Evolutionary conservation across 2,329 filamentous ascomycete species (phyloP), one percentile per base, ranked within the genome.

Genomic region (Berkeleyomyces basicola): DNA sequence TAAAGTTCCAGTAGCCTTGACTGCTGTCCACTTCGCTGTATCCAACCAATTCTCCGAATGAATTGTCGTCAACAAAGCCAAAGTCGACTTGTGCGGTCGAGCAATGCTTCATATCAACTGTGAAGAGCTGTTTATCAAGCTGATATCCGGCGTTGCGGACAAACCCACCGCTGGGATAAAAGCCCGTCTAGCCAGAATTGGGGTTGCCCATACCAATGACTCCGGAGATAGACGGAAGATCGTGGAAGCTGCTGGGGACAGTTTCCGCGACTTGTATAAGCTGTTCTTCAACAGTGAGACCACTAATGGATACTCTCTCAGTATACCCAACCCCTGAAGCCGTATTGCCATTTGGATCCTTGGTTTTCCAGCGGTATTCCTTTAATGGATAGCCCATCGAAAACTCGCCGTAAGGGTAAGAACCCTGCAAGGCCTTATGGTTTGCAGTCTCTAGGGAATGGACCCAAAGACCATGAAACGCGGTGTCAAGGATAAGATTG

Each of bases 41-140:
- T 70, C 83, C 88, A 23, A 77, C 72, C 68, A 77, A 68, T 40
- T 86, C 87, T 1, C 71, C 76, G 71, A 86, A 87, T 68, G 87
- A 83, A 63, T 74, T 74, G 1, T 69, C 70, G 70, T 91, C 85
- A 68, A 91, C 83, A 67, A 72, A 78, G 65, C 88, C 88, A 68
- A 91, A 91, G 69, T 89, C 84, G 73, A 89, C 91, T 39, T 80
- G 78, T 53, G 87, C 87, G 2, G 77, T 74, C 14, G 76, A 75
- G 64, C 78, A 76, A 66, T 80, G 78, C 69, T 81, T 81, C 55
- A 92, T 76, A 65, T 86, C 79, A 33, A 84, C 86, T 0, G 86
- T 88, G 73, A 91, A 87, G 3, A 59, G 16, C 7, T 39, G 43
- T n/a, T 51, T 23, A 2, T 59, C 39, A 23, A 65, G 36, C 31